Conservation (phyloP, 805 yeast species). For the Ascoidea rubescens region DNA sequence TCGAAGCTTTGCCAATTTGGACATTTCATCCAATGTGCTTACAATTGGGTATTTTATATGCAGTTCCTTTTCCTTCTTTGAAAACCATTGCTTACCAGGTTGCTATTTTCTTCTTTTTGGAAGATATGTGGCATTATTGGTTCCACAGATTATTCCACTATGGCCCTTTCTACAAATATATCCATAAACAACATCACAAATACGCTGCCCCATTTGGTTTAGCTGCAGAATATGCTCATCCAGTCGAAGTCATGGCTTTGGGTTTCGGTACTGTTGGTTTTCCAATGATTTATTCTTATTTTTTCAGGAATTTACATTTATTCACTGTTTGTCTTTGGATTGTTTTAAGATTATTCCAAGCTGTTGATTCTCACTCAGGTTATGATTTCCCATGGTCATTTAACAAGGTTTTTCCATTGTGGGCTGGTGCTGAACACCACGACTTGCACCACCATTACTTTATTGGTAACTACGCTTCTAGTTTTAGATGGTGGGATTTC, state of each 20-base stretch:
- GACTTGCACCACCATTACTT: constrained; percentile 95
- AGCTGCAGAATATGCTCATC: constrained; percentile 97
- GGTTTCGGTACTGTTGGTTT: constrained; percentile 96
- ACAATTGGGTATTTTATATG: constrained; percentile 58
- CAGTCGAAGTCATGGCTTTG: constrained; percentile 77
- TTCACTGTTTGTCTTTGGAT: constrained; percentile 89
- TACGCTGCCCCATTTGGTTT: constrained; percentile 97
- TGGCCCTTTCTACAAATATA: constrained; percentile 79
- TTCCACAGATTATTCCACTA: constrained; percentile 83
- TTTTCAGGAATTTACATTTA: constrained; percentile 68
- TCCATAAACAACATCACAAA: constrained; percentile 95
- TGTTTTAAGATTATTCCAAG: constrained; percentile 79
- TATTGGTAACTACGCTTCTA: constrained; percentile 88
- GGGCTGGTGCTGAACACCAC: constrained; percentile 99
- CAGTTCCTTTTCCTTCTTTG: constrained; percentile 75
- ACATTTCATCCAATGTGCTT: constrained; percentile 89
- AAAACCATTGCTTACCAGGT: constrained; percentile 51
- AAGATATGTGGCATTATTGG: constrained; percentile 97
- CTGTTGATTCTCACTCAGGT: constrained; percentile 95
- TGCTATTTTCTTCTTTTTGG: constrained; percentile 65
- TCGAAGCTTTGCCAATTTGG: constrained; percentile 95
- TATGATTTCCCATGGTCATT: constrained; percentile 96
- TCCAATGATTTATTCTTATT: constrained; percentile 73
- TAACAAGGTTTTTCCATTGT: constrained; percentile 82
- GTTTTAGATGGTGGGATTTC: constrained; percentile 95